Evolutionary conservation across 192 early-diverging fungal species (phyloP), one percentile per base, ranked within the genome.

Genomic region (Coemansia sp.): DNA sequence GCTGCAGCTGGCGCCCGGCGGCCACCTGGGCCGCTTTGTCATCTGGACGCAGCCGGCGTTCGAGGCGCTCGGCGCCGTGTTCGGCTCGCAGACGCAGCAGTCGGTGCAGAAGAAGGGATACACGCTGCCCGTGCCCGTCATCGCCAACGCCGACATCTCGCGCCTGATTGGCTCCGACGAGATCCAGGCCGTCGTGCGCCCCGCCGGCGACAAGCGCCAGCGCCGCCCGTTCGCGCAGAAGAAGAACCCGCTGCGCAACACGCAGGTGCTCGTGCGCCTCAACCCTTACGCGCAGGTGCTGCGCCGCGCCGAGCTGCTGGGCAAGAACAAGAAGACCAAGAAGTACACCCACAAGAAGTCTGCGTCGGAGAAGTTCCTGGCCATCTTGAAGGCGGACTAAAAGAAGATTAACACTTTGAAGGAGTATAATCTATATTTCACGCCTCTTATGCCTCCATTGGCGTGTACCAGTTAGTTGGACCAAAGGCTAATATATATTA

Each of bases 21-120:
- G 95, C 77, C 95, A 99, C 87, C 86, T 99, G 79, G 96, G 97
- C 70, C 94, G 96, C 82, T 99, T 99, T 87, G 86, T 96, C 83
- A 96, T 98, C 94, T 99, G 97, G 97, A 95, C 97, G 70, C 88
- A 94, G 81, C 78, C 86, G 45, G 95, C 95, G 68, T 97, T 98
- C 79, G 89, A 89, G 77, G 86, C 92, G 40, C 90, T 99, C 74
- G 94, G 97, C 85, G 83, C 89, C 74, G 85, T 99, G 74, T 99
- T 91, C 84, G 97, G 97, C 78, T 90, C 95, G 67, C 85, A 86
- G 86, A 86, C 87, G 70, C 89, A 85, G 70, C 77, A 86, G 41
- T 88, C 95, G 60, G 61, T 84, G 83, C 86, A 92, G 71, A 99
- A 98, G 92, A 94, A 90, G 87, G 91, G 94, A 86, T 93, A 90